These are phyloP conservation scores for Moelleriella libera DNA, from an alignment of 2,329 filamentous ascomycete species.

Conservation along the genomic window DNA sequence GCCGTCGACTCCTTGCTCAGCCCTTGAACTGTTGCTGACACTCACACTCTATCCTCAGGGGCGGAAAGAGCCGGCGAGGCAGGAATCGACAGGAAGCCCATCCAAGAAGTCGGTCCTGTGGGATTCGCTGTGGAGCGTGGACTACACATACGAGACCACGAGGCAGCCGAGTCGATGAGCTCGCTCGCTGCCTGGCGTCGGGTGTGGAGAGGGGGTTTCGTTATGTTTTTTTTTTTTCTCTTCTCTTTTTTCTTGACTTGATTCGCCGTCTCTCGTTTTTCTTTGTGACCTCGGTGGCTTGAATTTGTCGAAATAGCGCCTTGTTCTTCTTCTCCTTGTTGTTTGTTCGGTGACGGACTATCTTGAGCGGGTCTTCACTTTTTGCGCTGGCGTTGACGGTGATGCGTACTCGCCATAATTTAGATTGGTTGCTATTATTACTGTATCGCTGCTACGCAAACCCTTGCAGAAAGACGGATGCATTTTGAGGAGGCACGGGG, in stretches of 20 bases:
- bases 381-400: too few relatives aligned
- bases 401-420: too few relatives aligned
- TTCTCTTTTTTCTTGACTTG: not conserved
- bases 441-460: too few relatives aligned
- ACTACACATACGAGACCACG: conserved; percentile 38
- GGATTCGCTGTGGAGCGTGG: conserved; percentile 48
- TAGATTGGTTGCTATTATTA: too few relatives aligned
- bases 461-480: too few relatives aligned
- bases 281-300: not conserved
- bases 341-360: too few relatives aligned
- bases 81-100: conserved; percentile 23
- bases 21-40: conserved; percentile 17
- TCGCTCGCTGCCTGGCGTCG: not conserved
- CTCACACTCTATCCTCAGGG: conserved; percentile 8
- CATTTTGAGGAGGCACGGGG: too few relatives aligned
- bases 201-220: not conserved
- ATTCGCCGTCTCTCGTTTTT: not conserved
- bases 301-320: not conserved
- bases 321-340: too few relatives aligned
- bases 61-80: conserved; percentile 18
- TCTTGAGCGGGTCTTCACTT: too few relatives aligned
- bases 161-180: conserved; percentile 8
- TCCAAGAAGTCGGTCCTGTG: conserved; percentile 42
- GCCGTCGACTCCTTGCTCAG: conserved; percentile 36
- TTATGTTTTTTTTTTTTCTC: not conserved